Base-by-base conservation (phyloP, 192 early-diverging fungal species). In the Backusella luteola region DNA sequence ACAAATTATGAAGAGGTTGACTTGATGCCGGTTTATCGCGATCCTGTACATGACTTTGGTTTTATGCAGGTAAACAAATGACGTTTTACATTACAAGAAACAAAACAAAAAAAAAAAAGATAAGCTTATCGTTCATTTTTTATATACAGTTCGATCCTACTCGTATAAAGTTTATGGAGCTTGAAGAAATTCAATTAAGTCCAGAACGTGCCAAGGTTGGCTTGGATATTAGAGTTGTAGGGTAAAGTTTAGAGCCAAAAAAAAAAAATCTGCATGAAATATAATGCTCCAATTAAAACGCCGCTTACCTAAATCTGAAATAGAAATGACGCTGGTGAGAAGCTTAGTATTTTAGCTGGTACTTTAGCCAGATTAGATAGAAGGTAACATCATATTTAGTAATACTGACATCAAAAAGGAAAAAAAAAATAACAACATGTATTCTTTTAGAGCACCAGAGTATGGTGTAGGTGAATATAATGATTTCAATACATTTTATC, bases 1-100 rank as follows among this genome's bases (percentile, higher is more conserved):
- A 86, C 89, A 77, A 90, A 95, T 75, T 89, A 91, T 71, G 93
- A 95, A 79, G 92, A 93, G 67, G 90, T 94, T 21, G 89, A 88
- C 38, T 82, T 93, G 34, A 84, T 85, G 21, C 90, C 91, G 3
- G 87, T 95, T 36, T 95, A 93, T 75, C 90, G 93, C 56, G 93
- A 95, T 73, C 93, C 93, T 0, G 86, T 95, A 46, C 93, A 95
- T 78, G 94, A 95, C 84, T 95, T 94, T 91, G 93, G 93, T 5
- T 93, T 95, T 74, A 83, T 94, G 75, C 84, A 66, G 73, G 78
- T 74, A 75, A 49, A 49, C 6, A 49, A 6, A 49, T 34, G 14
- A 38, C 1, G 67, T 56, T 67, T 35, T 34, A 7, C 29, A 29
- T 15, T 29, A 17, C 4, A 29, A 29, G 26, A 29, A 29, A 29